Evolutionary conservation across 1,284 basidiomycete genomes (phyloP), one percentile per base, ranked within the genome.

Genomic region (Schizophyllum amplum): DNA sequence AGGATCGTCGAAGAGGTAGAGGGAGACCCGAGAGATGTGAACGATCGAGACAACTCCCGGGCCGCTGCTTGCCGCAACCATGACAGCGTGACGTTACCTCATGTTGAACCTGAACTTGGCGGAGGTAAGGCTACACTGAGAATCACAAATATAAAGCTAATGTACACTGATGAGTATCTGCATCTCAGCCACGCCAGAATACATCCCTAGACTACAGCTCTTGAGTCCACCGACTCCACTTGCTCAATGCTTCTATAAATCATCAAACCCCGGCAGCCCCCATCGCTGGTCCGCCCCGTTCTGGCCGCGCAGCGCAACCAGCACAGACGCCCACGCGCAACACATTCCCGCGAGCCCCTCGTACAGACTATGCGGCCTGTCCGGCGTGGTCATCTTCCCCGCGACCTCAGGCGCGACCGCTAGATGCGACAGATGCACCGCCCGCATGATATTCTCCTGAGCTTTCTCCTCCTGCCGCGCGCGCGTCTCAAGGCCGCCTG

Each of bases 291-390:
- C 33, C 7, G 33, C 33, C 17, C 33, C 2, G 13, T 42, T 42
- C 33, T 9, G 11, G 47, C 59, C 54, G 54, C 64, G 60, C 56
- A 80, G 56, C 52, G 73, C 67, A 51, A 63, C 63, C 21, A 79
- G 60, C 15, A 80, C 67, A 61, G 78, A 78, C 17, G 70, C 73
- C 76, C 78, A 82, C 17, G 79, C 80, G 59, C 76, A 78, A 60
- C 80, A 81, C 74, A 80, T 78, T 17, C 81, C 82, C 9, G 77
- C 76, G 46, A 74, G 58, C 13, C 81, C 81, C 61, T 79, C 80
- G 59, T 80, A 83, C 59, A 83, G 65, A 60, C 80, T 82, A 70
- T 72, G 79, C 15, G 78, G 79, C 55, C 71, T 67, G 60, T 82
- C 80, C 4, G 79, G 79, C 1, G 64, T 64, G 13, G 53, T 59